These are phyloP conservation scores for Leishmania mexicana DNA, from an alignment of 208 protist genomes.

Conservation along the genomic window DNA sequence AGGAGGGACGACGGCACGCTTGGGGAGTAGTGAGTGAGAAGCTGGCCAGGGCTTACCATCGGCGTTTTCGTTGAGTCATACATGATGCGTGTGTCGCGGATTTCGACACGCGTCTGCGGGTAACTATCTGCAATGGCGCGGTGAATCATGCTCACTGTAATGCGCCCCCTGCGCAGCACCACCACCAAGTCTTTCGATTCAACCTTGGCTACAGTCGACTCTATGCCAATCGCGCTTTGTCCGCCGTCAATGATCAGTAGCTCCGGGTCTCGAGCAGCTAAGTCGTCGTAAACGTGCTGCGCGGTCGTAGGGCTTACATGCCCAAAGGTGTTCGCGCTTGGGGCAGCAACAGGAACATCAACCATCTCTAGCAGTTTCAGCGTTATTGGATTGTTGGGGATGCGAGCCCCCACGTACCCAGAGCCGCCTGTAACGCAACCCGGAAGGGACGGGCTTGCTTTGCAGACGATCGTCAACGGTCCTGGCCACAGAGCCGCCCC, in stretches of 20 bases:
- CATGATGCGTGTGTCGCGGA: slow-evolving; percentile 71
- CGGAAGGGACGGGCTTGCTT: slow-evolving; percentile 62
- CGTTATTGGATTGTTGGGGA: slow-evolving; percentile 77
- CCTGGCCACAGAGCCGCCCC: slow-evolving; percentile 89
- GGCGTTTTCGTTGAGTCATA: slow-evolving; percentile 34
- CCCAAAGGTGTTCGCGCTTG: slow-evolving; percentile 94
- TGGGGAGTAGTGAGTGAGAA: slow-evolving; percentile 93
- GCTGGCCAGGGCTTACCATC: slow-evolving; percentile 91
- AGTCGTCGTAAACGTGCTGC: slow-evolving; percentile 90
- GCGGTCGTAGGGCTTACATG: slow-evolving; percentile 92
- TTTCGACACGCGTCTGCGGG: slow-evolving; percentile 49
- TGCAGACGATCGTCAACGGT: slow-evolving; percentile 92
- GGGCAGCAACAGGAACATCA: slow-evolving; percentile 86
- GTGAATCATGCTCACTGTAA: slow-evolving; percentile 74
- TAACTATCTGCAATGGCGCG: slow-evolving; percentile 43
- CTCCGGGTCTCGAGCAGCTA: slow-evolving; percentile 74
- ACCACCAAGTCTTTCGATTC: slow-evolving; percentile 55
- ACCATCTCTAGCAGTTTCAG: slow-evolving; percentile 67
- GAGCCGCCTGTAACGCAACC: slow-evolving; percentile 84
- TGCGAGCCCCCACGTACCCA: slow-evolving; percentile 88
- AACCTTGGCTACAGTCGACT: slow-evolving; percentile 93
- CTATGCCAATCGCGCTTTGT: slow-evolving; percentile 89
- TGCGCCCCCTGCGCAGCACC: slow-evolving; percentile 81
- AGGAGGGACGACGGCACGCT: slow-evolving; percentile 71
- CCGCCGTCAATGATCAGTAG: slow-evolving; percentile 90